Evolutionary conservation across 179 eudicot species (phyloP).

Genomic region (Corrigiola litoralis): DNA sequence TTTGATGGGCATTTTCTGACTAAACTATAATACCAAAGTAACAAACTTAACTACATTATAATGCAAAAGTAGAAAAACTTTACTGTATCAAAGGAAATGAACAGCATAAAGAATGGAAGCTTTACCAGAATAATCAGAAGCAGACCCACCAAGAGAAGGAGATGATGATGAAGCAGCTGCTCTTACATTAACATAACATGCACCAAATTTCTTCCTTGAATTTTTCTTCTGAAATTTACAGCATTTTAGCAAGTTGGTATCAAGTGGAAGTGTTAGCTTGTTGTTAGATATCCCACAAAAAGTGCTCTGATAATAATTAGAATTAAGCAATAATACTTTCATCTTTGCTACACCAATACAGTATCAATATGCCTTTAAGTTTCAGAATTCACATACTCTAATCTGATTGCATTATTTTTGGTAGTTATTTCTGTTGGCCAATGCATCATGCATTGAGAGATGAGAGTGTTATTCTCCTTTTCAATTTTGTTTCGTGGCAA

Average conservation of each 20-base stretch:
- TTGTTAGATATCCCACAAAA: not conserved
- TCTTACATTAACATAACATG: slow-evolving; percentile 3
- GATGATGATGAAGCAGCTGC: slow-evolving; percentile 32
- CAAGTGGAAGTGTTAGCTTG: not conserved
- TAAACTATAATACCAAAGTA: no score
- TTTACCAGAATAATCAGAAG: slow-evolving; percentile 31
- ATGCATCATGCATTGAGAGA: no score
- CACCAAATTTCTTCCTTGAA: not conserved
- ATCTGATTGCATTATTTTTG: no score
- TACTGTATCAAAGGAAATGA: not conserved
- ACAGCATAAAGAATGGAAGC: not conserved
- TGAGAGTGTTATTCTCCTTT: no score
- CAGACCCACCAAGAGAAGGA: slow-evolving; percentile 27
- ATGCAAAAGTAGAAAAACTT: not conserved
- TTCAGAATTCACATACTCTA: no score
- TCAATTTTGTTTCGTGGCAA: no score
- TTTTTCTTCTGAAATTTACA: not conserved
- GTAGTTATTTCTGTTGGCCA: no score
- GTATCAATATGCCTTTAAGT: no score
- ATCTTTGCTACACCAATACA: no score
- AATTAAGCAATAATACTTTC: not conserved
- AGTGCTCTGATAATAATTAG: not conserved
- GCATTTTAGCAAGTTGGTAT: not conserved
- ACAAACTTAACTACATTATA: not conserved
- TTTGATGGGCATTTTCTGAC: no score